Base-by-base conservation (phyloP, 805 yeast genomes). In the Candida michaelii region DNA sequence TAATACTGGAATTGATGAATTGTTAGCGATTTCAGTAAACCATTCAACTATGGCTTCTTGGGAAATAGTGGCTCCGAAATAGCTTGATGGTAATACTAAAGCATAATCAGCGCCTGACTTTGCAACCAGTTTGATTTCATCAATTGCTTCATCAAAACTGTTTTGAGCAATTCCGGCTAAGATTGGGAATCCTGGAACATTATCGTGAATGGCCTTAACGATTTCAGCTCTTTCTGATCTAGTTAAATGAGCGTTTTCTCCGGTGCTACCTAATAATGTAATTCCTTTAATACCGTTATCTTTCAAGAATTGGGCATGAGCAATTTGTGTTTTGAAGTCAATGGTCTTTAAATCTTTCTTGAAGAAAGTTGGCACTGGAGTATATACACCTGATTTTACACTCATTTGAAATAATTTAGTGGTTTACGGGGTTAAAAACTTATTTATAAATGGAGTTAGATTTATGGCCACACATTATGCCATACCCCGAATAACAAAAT, bases 211-310 rank as follows among this genome's bases (percentile, higher is more conserved):
- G 10, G 55, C 46, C 15, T 54, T 47, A 19, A 71, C 59, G 8
- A 69, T 50, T 5, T 58, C 43, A 11, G 56, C 56, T 47, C 82
- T 63, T 58, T 77, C 83, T 31, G 54, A 48, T 40, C 69, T 60
- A 9, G 79, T 67, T 49, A 76, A 57, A 49, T 76, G 79, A 29
- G 75, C 74, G 46, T 73, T 71, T 53, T 77, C 82, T 29, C 82
- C 83, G 12, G 80, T 77, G 27, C 80, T 74, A 5, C 82, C 82
- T 53, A 74, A 62, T 6, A 76, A 51, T 11, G 74, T 76, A 3
- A 72, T 56, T 17, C 83, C 83, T 34, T 56, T 49, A 43, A 77
- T 70, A 8, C 82, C 81, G 45, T 60, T 63, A 16, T 63, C 52
- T 31, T 67, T 56, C 35, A 77, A 59, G 54, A 52, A 65, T 35